These are phyloP conservation scores for Talinum fruticosum DNA, from an alignment of 148 eudicot species.

Conservation along the genomic window DNA sequence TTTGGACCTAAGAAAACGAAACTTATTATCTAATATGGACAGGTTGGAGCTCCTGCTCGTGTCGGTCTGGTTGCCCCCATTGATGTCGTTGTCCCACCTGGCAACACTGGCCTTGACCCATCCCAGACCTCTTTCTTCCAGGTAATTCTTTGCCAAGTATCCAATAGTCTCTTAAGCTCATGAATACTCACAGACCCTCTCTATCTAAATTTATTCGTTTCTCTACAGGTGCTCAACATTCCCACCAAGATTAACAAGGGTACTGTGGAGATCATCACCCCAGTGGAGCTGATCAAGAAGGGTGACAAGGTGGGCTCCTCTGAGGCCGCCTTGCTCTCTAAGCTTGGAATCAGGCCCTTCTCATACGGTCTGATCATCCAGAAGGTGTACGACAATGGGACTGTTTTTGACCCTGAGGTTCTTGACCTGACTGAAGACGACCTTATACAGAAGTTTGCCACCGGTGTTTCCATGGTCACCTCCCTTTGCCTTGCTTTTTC, in stretches of 20 bases:
- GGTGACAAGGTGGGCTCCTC: constrained; percentile 80
- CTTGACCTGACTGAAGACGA: constrained; percentile 68
- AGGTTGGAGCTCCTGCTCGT: constrained; percentile 90
- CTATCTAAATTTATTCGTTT: too few species aligned
- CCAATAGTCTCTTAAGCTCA: too few species aligned
- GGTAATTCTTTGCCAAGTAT: too few species aligned
- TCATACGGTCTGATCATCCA: constrained; percentile 56
- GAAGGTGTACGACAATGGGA: constrained; percentile 55
- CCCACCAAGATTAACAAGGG: constrained; percentile 88
- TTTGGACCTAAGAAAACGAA: too few species aligned
- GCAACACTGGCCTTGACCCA: constrained; percentile 78
- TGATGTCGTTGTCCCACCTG: constrained; percentile 76
- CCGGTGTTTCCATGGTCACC: constrained; percentile 57
- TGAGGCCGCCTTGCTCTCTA: constrained; percentile 67
- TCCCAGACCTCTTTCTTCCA: constrained; percentile 87
- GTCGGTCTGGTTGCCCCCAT: constrained; percentile 74
- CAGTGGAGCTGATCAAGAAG: constrained; percentile 68
- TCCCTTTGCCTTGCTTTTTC: constrained; percentile 54
- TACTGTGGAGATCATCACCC: constrained; percentile 70
- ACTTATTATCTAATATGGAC: too few species aligned
- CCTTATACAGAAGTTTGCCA: constrained; percentile 54
- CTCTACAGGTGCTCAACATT: constrained; percentile 57
- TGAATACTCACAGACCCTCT: too few species aligned
- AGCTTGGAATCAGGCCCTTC: constrained; percentile 75
- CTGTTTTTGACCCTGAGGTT: constrained; percentile 65